phyloP scores from a whole-genome alignment of 2,329 filamentous ascomycete genomes.

The Ophiosphaerella korrae region DNA sequence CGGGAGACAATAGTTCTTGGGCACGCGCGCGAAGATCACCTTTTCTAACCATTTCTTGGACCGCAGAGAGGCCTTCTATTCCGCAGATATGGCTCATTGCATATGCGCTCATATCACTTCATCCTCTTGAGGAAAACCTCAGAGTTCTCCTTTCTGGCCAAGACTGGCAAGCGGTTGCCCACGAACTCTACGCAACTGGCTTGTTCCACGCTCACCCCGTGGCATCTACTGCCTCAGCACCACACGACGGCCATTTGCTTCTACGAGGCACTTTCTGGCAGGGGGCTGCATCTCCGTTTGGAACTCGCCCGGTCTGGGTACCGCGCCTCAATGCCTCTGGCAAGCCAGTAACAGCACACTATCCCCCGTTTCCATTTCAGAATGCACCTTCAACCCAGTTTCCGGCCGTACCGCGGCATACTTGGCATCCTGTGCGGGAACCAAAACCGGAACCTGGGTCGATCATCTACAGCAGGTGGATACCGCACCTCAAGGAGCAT shows the following conservation, averaged over 20 bases:
- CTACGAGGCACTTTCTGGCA: conserved; percentile 57
- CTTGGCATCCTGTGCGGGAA: conserved; percentile 72
- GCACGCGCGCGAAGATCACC: conserved; percentile 54
- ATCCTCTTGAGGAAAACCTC: conserved; percentile 53
- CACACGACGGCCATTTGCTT: conserved; percentile 53
- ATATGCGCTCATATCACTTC: conserved; percentile 52
- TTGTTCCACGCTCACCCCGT: conserved; percentile 51
- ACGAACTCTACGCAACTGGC: conserved; percentile 51
- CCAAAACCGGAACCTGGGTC: conserved; percentile 73
- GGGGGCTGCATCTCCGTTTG: conserved; percentile 50
- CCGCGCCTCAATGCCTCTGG: conserved; percentile 40
- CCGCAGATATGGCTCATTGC: conserved; percentile 56
- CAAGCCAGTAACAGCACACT: conserved; percentile 48
- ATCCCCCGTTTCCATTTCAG: conserved; percentile 50
- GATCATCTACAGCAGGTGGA: conserved; percentile 77
- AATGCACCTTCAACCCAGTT: conserved; percentile 56
- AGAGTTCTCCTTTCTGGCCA: conserved; percentile 49
- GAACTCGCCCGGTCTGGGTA: conserved; percentile 49
- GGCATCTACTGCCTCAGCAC: conserved; percentile 38
- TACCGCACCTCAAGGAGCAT: conserved; percentile 74
- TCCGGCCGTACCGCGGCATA: conserved; percentile 57
- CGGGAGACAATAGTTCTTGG: conserved; percentile 48
- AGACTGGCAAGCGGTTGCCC: conserved; percentile 43
- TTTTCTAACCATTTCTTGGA: conserved; percentile 51
- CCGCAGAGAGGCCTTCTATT: conserved; percentile 46